These are phyloP conservation scores for Pseudocercospora cruenta DNA, from an alignment of 2,329 filamentous ascomycete species.

Conservation along the genomic window DNA sequence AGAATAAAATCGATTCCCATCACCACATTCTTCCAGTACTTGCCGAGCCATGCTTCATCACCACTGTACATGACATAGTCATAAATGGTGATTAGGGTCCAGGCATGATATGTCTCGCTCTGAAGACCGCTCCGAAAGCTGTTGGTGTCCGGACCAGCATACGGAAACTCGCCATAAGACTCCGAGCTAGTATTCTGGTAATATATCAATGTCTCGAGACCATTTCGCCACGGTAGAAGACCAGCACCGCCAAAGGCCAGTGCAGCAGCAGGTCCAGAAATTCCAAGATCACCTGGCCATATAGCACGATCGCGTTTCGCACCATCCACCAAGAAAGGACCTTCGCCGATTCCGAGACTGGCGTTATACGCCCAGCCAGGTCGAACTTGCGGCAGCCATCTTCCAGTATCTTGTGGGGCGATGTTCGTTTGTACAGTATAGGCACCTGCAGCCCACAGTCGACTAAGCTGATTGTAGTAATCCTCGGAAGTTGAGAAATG, in stretches of 20 bases:
- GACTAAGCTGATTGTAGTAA: background rate
- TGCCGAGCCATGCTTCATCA: background rate
- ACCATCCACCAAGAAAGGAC: background rate
- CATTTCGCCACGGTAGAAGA: background rate
- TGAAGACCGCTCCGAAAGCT: background rate
- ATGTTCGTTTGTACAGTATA: background rate
- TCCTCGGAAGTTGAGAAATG: background rate
- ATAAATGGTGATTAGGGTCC: constrained; percentile 28
- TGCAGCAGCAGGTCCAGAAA: background rate
- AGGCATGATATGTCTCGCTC: background rate
- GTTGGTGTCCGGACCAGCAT: background rate
- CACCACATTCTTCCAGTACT: background rate
- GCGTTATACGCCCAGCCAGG: background rate
- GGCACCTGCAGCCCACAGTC: background rate
- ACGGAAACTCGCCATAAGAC: background rate
- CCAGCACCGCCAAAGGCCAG: background rate
- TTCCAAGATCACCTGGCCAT: background rate
- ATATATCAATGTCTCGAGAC: background rate
- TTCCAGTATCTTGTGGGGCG: background rate
- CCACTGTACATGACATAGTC: constrained; percentile 8
- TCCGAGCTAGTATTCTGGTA: background rate
- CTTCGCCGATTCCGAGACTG: background rate
- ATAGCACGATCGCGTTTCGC: constrained; percentile 2
- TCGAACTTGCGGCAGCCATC: background rate
- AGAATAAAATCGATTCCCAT: background rate